Evolutionary conservation across 2,329 filamentous ascomycete species (phyloP).

Genomic region (Fusarium denticulatum): DNA sequence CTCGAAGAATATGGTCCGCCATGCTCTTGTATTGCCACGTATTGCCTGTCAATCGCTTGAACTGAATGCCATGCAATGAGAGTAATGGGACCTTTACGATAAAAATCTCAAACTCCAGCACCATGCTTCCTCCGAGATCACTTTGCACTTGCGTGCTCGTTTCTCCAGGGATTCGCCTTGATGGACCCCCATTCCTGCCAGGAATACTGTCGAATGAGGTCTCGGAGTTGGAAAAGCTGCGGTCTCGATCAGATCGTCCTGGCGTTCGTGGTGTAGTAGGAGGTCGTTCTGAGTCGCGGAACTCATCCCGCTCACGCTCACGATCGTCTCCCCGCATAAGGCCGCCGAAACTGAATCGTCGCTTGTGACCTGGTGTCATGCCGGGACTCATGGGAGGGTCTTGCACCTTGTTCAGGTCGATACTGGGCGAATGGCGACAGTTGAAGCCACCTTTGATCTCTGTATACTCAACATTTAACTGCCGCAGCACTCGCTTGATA

Average conservation of each 20-base stretch:
- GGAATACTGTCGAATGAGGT: constrained; percentile 80
- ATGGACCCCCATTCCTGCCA: constrained; percentile 60
- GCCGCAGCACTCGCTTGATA: constrained; percentile 87
- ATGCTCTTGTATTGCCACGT: constrained; percentile 99
- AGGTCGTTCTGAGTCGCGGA: constrained; percentile 65
- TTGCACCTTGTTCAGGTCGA: constrained; percentile 80
- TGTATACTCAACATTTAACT: constrained; percentile 87
- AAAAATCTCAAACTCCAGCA: constrained; percentile 92
- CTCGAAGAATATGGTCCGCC: constrained; percentile 93
- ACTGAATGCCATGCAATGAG: constrained; percentile 93
- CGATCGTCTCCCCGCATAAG: constrained; percentile 66
- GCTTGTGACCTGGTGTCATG: constrained; percentile 68
- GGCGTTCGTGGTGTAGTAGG: constrained; percentile 56
- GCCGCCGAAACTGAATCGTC: constrained; percentile 86
- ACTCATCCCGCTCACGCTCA: constrained; percentile 77
- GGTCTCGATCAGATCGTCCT: constrained; percentile 65
- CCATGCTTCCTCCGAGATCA: constrained; percentile 85
- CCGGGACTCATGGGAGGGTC: constrained; percentile 71
- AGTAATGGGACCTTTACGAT: constrained; percentile 97
- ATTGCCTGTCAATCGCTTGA: constrained; percentile 94
- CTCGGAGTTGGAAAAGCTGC: constrained; percentile 87
- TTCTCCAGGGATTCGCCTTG: constrained; percentile 77
- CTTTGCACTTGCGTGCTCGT: constrained; percentile 92
- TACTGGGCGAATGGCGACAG: constrained; percentile 88
- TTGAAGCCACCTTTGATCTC: constrained; percentile 95